These are phyloP conservation scores for Mrakia hoshinonis DNA, from an alignment of 768 basidiomycete species.

Conservation along the genomic window DNA sequence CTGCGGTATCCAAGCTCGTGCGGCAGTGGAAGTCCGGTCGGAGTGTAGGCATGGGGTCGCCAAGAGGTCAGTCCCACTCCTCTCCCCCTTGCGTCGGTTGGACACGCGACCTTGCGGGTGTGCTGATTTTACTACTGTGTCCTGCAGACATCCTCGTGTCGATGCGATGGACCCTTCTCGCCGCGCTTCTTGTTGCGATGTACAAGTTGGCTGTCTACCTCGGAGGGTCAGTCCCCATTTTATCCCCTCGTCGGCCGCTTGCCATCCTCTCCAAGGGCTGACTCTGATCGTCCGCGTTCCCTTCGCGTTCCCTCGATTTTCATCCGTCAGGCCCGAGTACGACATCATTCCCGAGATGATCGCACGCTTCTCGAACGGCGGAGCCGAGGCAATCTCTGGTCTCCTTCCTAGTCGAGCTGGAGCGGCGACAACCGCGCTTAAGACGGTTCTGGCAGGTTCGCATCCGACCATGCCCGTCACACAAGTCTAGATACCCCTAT, in stretches of 20 bases:
- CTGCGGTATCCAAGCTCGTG: not conserved
- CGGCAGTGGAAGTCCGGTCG: constrained; percentile 18
- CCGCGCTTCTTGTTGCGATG: not conserved
- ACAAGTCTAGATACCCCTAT: no score
- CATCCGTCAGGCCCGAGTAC: not conserved
- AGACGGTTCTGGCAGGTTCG: no score
- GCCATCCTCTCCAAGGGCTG: not conserved
- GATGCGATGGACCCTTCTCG: not conserved
- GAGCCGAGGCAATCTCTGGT: no score
- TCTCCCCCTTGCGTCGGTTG: not conserved
- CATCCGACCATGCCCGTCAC: no score
- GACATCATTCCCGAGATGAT: constrained; percentile 8
- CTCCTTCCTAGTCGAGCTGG: constrained; percentile 4
- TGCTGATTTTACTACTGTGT: not conserved
- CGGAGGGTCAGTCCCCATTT: constrained; percentile 1
- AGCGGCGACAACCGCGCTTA: not conserved
- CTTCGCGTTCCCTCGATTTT: not conserved
- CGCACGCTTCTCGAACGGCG: not conserved
- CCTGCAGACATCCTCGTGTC: constrained; percentile 13
- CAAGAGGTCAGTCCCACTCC: not conserved
- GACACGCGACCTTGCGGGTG: not conserved
- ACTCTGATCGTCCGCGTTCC: not conserved
- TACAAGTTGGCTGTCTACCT: constrained; percentile 6
- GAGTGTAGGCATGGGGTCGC: not conserved
- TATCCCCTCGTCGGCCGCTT: not conserved